These are phyloP conservation scores for Magnaporthiopsis poae DNA, from an alignment of 2,329 filamentous ascomycete species.

Conservation along the genomic window DNA sequence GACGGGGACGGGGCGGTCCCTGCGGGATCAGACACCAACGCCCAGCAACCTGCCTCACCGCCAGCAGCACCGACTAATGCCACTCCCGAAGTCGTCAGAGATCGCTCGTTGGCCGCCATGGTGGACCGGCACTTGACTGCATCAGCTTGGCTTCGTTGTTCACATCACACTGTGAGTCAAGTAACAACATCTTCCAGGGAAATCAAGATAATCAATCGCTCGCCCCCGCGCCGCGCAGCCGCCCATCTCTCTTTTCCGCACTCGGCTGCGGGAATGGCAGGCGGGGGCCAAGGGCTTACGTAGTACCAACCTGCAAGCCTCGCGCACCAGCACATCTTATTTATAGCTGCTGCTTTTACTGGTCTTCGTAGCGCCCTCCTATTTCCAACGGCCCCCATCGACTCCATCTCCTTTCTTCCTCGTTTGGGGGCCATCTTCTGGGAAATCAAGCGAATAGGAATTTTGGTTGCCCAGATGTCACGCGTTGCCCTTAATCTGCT, in stretches of 20 bases:
- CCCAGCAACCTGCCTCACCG: neutral
- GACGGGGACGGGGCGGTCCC: neutral
- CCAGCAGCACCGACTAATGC: neutral
- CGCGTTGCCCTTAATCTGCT: neutral
- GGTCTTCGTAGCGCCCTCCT: neutral
- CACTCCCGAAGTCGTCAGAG: neutral
- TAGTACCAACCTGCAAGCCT: neutral
- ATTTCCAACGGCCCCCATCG: neutral
- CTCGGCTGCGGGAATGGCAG: neutral
- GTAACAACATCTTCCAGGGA: neutral
- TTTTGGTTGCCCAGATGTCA: neutral
- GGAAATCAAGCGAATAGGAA: neutral
- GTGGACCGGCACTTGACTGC: neutral
- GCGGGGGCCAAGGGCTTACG: too few species aligned
- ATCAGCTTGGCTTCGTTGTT: neutral
- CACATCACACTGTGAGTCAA: neutral
- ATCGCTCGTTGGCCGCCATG: neutral
- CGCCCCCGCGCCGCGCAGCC: too few species aligned
- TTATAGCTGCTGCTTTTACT: neutral
- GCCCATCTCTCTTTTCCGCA: too few species aligned
- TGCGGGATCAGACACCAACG: neutral
- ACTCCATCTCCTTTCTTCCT: neutral
- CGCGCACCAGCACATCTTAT: neutral
- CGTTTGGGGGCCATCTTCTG: neutral
- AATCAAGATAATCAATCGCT: neutral